Conservation (phyloP, 768 basidiomycete genomes). For the Tulasnella sp. region DNA sequence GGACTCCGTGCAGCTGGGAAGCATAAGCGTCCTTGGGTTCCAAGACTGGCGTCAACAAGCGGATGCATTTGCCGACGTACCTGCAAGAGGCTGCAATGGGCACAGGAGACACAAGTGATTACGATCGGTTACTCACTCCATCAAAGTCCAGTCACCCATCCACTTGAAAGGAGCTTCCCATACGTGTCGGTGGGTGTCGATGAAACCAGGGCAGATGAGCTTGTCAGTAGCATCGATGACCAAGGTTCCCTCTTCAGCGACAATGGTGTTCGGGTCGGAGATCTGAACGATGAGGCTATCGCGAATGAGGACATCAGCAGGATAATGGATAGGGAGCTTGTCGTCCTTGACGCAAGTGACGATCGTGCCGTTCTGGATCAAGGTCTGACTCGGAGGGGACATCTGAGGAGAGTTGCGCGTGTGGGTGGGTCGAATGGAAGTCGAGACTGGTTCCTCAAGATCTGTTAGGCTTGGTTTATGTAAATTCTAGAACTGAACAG, state of each 20-base stretch:
- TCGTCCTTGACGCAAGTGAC: slow-evolving; percentile 6
- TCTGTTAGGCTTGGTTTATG: too few relatives aligned
- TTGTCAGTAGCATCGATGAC: slow-evolving; percentile 13
- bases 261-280: background rate
- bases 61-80: slow-evolving; percentile 9
- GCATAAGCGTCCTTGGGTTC: slow-evolving; percentile 8
- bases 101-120: background rate
- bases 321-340: background rate
- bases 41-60: background rate
- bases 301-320: slow-evolving; percentile 5
- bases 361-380: slow-evolving; percentile 9
- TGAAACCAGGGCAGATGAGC: slow-evolving; percentile 8
- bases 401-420: too few relatives aligned
- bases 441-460: too few relatives aligned
- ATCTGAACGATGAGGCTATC: background rate
- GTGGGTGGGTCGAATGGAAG: too few relatives aligned
- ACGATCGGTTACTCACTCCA: background rate
- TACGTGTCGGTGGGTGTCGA: slow-evolving; percentile 13
- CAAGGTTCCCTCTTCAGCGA: background rate
- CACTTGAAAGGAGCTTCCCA: slow-evolving; percentile 10
- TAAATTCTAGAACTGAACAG: too few relatives aligned
- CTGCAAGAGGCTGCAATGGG: background rate
- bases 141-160: slow-evolving; percentile 16
- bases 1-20: slow-evolving; percentile 7
- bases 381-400: background rate